Conservation (phyloP, 148 eudicot genomes). For the Spergularia marina region DNA sequence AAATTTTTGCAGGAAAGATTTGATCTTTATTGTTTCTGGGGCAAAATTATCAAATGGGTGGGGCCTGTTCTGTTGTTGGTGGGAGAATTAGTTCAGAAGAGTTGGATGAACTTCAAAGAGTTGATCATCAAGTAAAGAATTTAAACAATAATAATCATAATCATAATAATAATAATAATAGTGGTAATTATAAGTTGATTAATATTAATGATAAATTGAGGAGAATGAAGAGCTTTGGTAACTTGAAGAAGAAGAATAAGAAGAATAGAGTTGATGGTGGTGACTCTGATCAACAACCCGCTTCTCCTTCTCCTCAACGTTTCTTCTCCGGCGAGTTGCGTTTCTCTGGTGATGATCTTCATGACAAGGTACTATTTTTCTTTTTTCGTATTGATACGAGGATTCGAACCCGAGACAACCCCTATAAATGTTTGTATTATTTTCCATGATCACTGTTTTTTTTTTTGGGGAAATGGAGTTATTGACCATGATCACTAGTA, state of each 20-base stretch:
- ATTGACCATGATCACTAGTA: no score
- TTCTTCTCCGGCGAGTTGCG: constrained; percentile 56
- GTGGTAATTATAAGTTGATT: constrained; percentile 13
- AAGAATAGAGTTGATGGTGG: constrained; percentile 15
- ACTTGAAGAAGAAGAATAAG: constrained; percentile 30
- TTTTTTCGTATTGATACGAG: neutral
- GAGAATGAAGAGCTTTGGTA: constrained; percentile 42
- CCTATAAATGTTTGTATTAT: neutral
- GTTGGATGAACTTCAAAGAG: constrained; percentile 20
- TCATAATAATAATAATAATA: neutral
- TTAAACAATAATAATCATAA: neutral
- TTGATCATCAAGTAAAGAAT: neutral
- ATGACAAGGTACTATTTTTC: constrained; percentile 42
- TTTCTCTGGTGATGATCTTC: constrained; percentile 20
- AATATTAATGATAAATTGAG: constrained; percentile 34
- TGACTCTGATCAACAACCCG: constrained; percentile 18
- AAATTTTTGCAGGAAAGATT: neutral
- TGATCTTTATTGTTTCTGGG: neutral
- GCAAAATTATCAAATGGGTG: constrained; percentile 24
- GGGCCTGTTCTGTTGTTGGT: constrained; percentile 33
- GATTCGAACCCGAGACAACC: no score
- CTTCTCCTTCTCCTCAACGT: constrained; percentile 30
- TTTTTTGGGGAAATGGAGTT: neutral
- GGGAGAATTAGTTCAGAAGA: constrained; percentile 27
- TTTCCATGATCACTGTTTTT: neutral